Conservation (phyloP, 164 flowering plant genomes). For the Piper betle region DNA sequence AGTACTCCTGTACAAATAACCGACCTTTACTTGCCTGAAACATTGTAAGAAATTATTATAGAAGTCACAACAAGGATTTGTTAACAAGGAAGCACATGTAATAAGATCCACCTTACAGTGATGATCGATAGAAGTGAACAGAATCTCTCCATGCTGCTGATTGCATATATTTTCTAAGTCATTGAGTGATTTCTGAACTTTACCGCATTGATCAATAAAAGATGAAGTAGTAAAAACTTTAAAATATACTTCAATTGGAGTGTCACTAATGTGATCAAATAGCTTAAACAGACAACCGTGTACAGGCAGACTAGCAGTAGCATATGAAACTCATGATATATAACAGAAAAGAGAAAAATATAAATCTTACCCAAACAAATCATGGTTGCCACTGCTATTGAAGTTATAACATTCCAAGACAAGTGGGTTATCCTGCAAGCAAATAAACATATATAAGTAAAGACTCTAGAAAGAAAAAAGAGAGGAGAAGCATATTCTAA, state of each 20-base stretch:
- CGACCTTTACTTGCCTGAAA: conserved; percentile 59
- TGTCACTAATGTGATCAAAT: neutral
- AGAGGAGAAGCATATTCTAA: too few relatives aligned
- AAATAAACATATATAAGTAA: neutral
- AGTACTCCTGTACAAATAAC: conserved; percentile 54
- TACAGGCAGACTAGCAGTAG: neutral
- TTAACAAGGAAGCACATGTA: neutral
- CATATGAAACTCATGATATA: neutral
- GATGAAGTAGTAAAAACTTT: too few relatives aligned
- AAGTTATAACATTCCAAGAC: conserved; percentile 86
- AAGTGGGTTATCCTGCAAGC: conserved; percentile 69
- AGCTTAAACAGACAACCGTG: neutral
- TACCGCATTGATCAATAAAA: conserved; percentile 19
- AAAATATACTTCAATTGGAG: too few relatives aligned
- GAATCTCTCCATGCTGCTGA: conserved; percentile 41
- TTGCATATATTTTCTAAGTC: conserved; percentile 54
- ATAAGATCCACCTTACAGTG: conserved; percentile 45
- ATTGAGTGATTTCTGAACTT: conserved; percentile 50
- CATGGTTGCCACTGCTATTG: conserved; percentile 68
- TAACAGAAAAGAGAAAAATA: neutral
- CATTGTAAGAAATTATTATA: neutral
- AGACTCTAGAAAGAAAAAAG: neutral
- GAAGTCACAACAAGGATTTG: neutral
- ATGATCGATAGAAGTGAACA: conserved; percentile 33
- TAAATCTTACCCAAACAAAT: conserved; percentile 13